Conservation (phyloP, 2,329 filamentous ascomycete genomes). For the Arthrinium phaeospermum region DNA sequence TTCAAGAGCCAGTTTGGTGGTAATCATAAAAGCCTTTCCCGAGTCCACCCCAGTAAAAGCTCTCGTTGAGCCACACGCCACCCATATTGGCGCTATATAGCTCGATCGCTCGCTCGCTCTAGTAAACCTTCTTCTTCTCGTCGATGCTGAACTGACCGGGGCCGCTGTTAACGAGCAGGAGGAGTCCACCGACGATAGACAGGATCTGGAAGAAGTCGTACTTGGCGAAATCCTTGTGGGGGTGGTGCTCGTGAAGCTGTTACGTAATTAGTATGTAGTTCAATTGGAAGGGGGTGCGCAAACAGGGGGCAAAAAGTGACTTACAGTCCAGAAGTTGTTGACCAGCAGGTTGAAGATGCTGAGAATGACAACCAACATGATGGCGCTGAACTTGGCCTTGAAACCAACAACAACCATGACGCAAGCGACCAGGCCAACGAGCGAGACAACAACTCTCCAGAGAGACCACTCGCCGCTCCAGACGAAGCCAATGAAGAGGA, state of each 20-base stretch:
- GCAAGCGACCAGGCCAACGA: slow-evolving; percentile 87
- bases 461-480: slow-evolving; percentile 93
- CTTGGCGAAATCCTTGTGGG: slow-evolving; percentile 99
- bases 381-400: slow-evolving; percentile 99
- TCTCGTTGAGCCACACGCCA: not conserved
- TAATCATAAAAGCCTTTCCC: not conserved
- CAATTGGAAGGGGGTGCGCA: slow-evolving; percentile 20
- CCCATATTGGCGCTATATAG: slow-evolving; percentile 3
- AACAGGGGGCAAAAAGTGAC: slow-evolving; percentile 42
- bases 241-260: slow-evolving; percentile 94
- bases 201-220: slow-evolving; percentile 99
- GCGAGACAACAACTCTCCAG: slow-evolving; percentile 83
- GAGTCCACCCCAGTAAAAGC: not conserved
- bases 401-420: slow-evolving; percentile 99
- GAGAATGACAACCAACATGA: slow-evolving; percentile 91
- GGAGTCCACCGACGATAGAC: slow-evolving; percentile 94
- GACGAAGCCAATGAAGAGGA: slow-evolving; percentile 96
- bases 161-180: slow-evolving; percentile 97
- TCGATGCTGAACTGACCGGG: slow-evolving; percentile 97
- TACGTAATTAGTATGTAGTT: slow-evolving; percentile 32
- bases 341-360: slow-evolving; percentile 96
- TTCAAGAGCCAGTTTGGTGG: not conserved
- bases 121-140: slow-evolving; percentile 99
- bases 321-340: slow-evolving; percentile 99
- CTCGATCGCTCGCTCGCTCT: slow-evolving; percentile 33